Percentiles rank a stretch among this genome's conserved stretches.
Conservation (phyloP, 2,329 filamentous ascomycete genomes). For the Trichophyton rubrum region DNA sequence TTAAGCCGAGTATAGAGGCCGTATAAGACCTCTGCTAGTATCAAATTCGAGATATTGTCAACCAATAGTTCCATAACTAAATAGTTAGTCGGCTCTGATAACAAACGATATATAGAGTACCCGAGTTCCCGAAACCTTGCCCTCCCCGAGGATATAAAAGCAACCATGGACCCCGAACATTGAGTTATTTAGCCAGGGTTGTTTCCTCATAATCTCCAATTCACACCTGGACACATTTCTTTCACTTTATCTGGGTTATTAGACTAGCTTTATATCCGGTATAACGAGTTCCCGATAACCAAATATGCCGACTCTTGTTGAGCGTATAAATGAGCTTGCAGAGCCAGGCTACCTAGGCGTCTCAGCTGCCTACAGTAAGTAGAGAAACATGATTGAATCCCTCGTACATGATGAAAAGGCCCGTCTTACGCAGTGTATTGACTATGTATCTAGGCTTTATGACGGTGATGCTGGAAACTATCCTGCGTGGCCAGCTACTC, state of each 20-base stretch:
- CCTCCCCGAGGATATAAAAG: not conserved
- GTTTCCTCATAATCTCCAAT: not conserved
- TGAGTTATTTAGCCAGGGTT: not conserved
- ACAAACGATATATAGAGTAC: no score
- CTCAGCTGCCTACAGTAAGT: not conserved
- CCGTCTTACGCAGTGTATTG: not conserved
- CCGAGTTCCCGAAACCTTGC: not conserved
- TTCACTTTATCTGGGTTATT: no score
- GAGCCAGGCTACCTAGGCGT: not conserved
- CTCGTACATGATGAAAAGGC: not conserved
- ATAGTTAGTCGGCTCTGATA: no score
- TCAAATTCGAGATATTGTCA: no score
- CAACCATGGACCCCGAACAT: not conserved
- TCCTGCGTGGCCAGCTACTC: conserved; percentile 24
- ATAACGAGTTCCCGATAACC: not conserved
- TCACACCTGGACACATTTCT: not conserved
- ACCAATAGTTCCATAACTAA: no score
- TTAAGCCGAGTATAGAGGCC: not conserved
- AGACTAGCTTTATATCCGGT: not conserved
- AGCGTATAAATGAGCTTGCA: not conserved
- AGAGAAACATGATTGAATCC: not conserved
- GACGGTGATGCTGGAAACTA: conserved; percentile 21
- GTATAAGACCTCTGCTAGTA: not conserved
- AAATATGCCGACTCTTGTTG: not conserved
- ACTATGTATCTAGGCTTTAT: conserved; percentile 20